A percentile compares a stretch with the other conserved stretches of the same genome.
Evolutionary conservation across 768 basidiomycete genomes (phyloP).

Genomic region (Hypsizygus marmoreus): DNA sequence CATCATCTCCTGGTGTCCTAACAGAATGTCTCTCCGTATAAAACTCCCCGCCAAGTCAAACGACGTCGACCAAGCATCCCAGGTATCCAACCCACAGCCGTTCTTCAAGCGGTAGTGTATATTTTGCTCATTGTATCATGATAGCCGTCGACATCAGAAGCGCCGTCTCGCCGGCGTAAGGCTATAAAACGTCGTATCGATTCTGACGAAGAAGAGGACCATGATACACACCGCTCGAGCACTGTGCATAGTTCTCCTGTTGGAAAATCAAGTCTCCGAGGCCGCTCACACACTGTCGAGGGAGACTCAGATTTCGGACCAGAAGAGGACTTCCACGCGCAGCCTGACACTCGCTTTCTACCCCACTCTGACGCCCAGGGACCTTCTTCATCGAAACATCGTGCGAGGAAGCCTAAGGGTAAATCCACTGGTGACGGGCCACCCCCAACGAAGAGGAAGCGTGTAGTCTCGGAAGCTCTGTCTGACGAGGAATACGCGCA

Average conservation of each 20-base stretch:
- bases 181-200: conserved; percentile 24
- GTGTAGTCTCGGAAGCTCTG: conserved; percentile 24
- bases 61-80: conserved; percentile 9
- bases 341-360: conserved; percentile 9
- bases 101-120: background rate
- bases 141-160: conserved; percentile 15
- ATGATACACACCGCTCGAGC: conserved; percentile 1
- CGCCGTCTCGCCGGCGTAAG: conserved; percentile 20
- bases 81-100: conserved; percentile 17
- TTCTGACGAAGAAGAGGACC: conserved; percentile 26
- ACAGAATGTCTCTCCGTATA: conserved; percentile 25
- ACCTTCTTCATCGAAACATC: conserved; percentile 5
- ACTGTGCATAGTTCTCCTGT: conserved; percentile 9
- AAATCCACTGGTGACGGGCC: conserved; percentile 6
- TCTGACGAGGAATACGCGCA: conserved; percentile 21
- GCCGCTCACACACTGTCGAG: conserved; percentile 9
- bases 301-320: conserved; percentile 14
- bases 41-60: conserved; percentile 20
- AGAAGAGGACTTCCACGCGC: background rate
- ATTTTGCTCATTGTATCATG: background rate
- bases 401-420: conserved; percentile 9
- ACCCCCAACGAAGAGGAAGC: conserved; percentile 19
- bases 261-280: background rate
- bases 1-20: no score
- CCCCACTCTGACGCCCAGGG: conserved; percentile 1